Conservation (phyloP, 352 stramenopile species). For the Phytophthora sansomeana region DNA sequence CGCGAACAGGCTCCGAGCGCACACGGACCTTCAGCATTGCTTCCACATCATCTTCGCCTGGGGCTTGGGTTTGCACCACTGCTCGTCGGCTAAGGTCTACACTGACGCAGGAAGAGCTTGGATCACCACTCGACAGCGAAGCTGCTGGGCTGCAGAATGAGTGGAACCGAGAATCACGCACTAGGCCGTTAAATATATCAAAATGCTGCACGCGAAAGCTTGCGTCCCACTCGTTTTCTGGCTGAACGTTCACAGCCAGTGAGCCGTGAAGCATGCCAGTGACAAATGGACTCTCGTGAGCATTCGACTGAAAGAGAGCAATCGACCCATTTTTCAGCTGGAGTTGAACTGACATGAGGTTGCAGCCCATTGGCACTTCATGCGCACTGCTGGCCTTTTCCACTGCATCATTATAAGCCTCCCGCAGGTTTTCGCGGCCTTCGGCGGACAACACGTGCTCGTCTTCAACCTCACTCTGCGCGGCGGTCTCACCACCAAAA, state of each 20-base stretch:
- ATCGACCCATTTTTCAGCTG: constrained; percentile 63
- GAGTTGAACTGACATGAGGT: constrained; percentile 74
- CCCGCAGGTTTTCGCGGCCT: constrained; percentile 70
- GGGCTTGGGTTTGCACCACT: constrained; percentile 26
- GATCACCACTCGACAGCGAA: constrained; percentile 4
- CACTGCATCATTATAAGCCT: constrained; percentile 79
- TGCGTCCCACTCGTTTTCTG: constrained; percentile 72
- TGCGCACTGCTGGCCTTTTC: constrained; percentile 52
- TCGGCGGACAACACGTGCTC: constrained; percentile 67
- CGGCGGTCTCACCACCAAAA: constrained; percentile 51
- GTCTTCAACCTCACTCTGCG: constrained; percentile 30
- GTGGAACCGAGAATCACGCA: constrained; percentile 53
- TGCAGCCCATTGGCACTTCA: constrained; percentile 69
- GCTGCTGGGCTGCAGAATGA: constrained; percentile 70
- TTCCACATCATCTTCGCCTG: constrained; percentile 21
- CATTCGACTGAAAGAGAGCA: constrained; percentile 58
- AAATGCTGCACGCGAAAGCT: constrained; percentile 73
- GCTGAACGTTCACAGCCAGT: constrained; percentile 65
- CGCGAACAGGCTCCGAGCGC: constrained; percentile 63
- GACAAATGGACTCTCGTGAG: constrained; percentile 54
- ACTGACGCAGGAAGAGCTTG: constrained; percentile 50
- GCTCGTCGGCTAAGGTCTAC: constrained; percentile 49
- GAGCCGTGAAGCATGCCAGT: constrained; percentile 59
- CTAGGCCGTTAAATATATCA: constrained; percentile 66
- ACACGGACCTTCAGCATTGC: constrained; percentile 53